These are phyloP conservation scores for Aspergillus nomiae DNA, from an alignment of 2,329 filamentous ascomycete genomes.

Conservation along the genomic window DNA sequence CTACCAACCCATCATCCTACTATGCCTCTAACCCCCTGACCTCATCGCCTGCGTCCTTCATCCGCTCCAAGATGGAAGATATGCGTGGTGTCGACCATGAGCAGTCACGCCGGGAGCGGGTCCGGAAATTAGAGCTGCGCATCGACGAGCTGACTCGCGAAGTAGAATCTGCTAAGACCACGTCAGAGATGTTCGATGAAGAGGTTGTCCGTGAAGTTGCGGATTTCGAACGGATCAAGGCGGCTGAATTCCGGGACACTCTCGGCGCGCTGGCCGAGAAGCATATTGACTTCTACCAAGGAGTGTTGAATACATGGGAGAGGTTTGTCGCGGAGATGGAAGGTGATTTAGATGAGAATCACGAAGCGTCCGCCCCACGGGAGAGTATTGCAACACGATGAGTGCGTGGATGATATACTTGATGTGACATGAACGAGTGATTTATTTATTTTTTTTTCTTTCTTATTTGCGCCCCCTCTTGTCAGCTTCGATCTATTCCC, in stretches of 20 bases:
- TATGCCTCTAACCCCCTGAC: constrained; percentile 55
- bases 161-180: constrained; percentile 83
- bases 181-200: constrained; percentile 91
- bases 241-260: constrained; percentile 85
- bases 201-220: constrained; percentile 90
- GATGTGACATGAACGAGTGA: constrained; percentile 2
- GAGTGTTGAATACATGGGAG: constrained; percentile 83
- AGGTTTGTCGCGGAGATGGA: constrained; percentile 88
- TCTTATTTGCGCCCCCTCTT: not conserved
- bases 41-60: constrained; percentile 77
- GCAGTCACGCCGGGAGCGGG: constrained; percentile 79
- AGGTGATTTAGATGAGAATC: constrained; percentile 50
- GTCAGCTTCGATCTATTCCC: not conserved
- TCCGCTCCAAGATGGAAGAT: constrained; percentile 93
- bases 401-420: not conserved
- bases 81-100: constrained; percentile 96
- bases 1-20: constrained; percentile 62
- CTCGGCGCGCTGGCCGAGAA: constrained; percentile 80
- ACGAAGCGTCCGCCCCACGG: constrained; percentile 23
- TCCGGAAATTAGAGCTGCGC: constrained; percentile 85
- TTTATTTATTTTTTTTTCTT: not conserved
- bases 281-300: constrained; percentile 83
- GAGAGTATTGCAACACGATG: constrained; percentile 18
- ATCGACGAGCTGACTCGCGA: constrained; percentile 90
- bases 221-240: constrained; percentile 97